A percentile compares a stretch with the other conserved stretches of the same genome.
phyloP scores from a whole-genome alignment of 768 basidiomycete species.

The Thelephora ganbajun region DNA sequence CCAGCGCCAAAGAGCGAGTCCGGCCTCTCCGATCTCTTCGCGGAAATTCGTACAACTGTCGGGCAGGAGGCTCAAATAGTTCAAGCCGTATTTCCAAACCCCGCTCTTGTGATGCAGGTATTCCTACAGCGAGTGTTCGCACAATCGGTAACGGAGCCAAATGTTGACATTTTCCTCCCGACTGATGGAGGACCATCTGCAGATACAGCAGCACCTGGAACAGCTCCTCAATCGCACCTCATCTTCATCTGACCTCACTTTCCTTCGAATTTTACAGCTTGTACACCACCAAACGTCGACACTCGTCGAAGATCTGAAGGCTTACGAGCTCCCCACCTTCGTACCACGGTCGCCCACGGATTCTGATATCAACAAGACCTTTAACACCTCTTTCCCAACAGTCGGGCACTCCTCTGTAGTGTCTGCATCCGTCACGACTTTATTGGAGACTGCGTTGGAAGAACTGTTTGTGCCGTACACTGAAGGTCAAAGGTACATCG shows the following conservation, averaged over 20 bases:
- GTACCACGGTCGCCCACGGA: conserved; percentile 53
- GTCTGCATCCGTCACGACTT: conserved; percentile 51
- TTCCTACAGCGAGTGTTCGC: conserved; percentile 96
- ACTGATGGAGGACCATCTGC: conserved; percentile 1
- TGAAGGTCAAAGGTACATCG: conserved; percentile 84
- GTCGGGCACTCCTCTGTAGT: conserved; percentile 31
- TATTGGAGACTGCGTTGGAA: conserved; percentile 94
- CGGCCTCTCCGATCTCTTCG: conserved; percentile 66
- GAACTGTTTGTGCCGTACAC: conserved; percentile 91
- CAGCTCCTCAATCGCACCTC: conserved; percentile 65
- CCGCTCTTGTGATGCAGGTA: conserved; percentile 92
- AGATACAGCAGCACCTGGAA: conserved; percentile 98
- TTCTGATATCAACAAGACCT: conserved; percentile 43
- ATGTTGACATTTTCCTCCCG: not conserved
- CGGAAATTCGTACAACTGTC: conserved; percentile 81
- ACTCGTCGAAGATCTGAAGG: conserved; percentile 84
- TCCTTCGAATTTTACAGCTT: conserved; percentile 81
- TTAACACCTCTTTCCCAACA: conserved; percentile 28
- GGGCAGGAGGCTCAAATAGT: conserved; percentile 96
- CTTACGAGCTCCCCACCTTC: conserved; percentile 68
- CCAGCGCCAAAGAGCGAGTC: conserved; percentile 66
- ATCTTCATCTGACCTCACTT: conserved; percentile 75
- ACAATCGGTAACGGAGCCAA: conserved; percentile 59
- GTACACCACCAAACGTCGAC: conserved; percentile 65
- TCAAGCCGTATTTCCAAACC: conserved; percentile 96